These are phyloP conservation scores for Alternaria triticina DNA, from an alignment of 2,329 filamentous ascomycete genomes.

Conservation along the genomic window DNA sequence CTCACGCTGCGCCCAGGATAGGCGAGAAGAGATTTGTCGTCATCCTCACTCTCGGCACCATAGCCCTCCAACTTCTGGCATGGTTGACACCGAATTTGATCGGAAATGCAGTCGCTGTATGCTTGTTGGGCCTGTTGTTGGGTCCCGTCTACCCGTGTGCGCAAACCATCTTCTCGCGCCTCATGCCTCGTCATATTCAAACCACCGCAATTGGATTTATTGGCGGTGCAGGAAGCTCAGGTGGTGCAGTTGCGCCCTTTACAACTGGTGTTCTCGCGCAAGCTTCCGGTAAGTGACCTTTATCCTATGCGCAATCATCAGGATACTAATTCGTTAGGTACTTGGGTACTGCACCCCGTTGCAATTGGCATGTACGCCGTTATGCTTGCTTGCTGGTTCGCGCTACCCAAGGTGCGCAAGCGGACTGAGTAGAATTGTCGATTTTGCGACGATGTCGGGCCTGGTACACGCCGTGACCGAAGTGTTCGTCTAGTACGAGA, in stretches of 20 bases:
- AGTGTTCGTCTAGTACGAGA: not conserved
- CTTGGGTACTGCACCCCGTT: conserved; percentile 70
- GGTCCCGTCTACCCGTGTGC: conserved; percentile 82
- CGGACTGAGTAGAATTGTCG: conserved; percentile 59
- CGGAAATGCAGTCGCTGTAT: conserved; percentile 56
- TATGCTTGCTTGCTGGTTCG: conserved; percentile 72
- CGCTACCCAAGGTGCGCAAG: conserved; percentile 64
- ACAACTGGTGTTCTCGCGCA: conserved; percentile 69
- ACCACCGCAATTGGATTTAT: conserved; percentile 72
- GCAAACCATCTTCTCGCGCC: conserved; percentile 66
- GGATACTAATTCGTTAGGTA: conserved; percentile 52
- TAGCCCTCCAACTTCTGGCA: conserved; percentile 74
- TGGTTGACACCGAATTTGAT: conserved; percentile 78
- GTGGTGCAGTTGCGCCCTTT: conserved; percentile 72
- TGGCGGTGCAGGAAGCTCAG: conserved; percentile 71
- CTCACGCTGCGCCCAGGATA: conserved; percentile 68
- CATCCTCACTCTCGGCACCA: conserved; percentile 64
- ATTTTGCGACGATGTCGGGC: not conserved
- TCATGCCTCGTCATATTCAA: conserved; percentile 65
- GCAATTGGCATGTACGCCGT: conserved; percentile 68
- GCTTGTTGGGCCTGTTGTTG: conserved; percentile 73
- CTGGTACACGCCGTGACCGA: not conserved
- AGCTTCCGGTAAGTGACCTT: conserved; percentile 34
- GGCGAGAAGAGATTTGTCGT: conserved; percentile 76
- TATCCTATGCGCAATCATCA: not conserved